Percentiles rank a stretch among this genome's conserved stretches.
Conservation (phyloP, 306 rosid species). For the Medicago lupulina region DNA sequence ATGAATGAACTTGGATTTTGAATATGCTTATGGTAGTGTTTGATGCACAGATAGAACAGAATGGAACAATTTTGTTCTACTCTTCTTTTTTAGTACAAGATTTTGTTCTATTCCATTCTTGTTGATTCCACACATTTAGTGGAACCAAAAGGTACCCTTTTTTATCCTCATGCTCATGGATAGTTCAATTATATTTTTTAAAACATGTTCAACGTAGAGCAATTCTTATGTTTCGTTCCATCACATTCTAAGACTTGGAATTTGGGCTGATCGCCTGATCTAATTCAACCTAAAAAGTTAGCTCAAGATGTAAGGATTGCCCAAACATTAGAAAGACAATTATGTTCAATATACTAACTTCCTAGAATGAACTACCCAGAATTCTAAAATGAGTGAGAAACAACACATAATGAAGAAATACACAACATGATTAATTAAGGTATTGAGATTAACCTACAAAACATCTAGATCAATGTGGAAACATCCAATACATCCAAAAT, state of each 20-base stretch:
- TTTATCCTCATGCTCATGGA: not conserved
- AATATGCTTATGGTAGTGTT: not conserved
- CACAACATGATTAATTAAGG: conserved; percentile 17
- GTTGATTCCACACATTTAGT: conserved; percentile 5
- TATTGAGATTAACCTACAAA: conserved; percentile 16
- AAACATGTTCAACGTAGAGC: not conserved
- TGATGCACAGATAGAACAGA: not conserved
- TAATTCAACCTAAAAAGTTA: not conserved
- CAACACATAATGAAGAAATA: conserved; percentile 9
- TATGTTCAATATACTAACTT: not conserved
- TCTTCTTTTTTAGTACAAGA: not conserved
- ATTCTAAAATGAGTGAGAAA: conserved; percentile 9
- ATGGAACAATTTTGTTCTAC: not conserved
- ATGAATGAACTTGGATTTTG: not conserved
- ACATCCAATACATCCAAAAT: conserved; percentile 19
- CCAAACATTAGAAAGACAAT: not conserved
- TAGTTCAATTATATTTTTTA: not conserved
- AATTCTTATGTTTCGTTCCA: not conserved
- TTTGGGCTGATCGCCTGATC: too few species aligned
- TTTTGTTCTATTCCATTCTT: conserved; percentile 3
- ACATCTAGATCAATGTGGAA: conserved; percentile 12
- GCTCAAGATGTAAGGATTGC: not conserved
- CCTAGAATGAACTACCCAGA: conserved; percentile 15
- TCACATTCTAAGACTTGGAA: not conserved
- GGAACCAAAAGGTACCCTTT: not conserved